These are phyloP conservation scores for Hymenoscyphus fraxineus DNA, from an alignment of 2,329 filamentous ascomycete species.

Conservation along the genomic window DNA sequence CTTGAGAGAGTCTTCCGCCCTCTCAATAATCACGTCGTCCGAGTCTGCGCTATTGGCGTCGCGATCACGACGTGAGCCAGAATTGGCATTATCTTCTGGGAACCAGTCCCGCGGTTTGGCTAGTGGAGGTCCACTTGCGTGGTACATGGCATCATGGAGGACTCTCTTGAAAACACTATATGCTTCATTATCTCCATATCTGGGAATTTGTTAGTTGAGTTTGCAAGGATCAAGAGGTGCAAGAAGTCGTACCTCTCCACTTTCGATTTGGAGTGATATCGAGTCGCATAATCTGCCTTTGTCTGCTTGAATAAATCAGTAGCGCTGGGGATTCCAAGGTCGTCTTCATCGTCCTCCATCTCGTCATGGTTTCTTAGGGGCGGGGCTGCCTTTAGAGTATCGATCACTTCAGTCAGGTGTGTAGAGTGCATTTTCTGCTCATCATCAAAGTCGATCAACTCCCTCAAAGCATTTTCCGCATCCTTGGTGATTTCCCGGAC, in stretches of 20 bases:
- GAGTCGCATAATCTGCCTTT: constrained; percentile 33
- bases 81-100: constrained; percentile 27
- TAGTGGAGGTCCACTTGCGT: constrained; percentile 46
- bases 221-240: background rate
- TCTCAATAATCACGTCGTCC: constrained; percentile 60
- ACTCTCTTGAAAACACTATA: constrained; percentile 59
- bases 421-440: constrained; percentile 37
- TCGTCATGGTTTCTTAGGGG: constrained; percentile 38
- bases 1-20: constrained; percentile 60
- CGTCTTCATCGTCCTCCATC: constrained; percentile 38
- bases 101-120: constrained; percentile 62
- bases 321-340: constrained; percentile 33
- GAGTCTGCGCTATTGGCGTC: constrained; percentile 32
- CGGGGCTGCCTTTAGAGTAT: constrained; percentile 21
- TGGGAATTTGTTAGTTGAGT: constrained; percentile 19
- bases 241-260: constrained; percentile 37
- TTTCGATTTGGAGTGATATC: constrained; percentile 40
- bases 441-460: constrained; percentile 53
- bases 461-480: constrained; percentile 55
- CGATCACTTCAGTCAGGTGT: constrained; percentile 34
- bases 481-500: constrained; percentile 49
- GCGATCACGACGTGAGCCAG: constrained; percentile 16
- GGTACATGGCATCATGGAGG: constrained; percentile 58
- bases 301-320: constrained; percentile 37
- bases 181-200: constrained; percentile 55